phyloP scores from a whole-genome alignment of 176 grass and related monocot species.

The Bonia amplexicaulis region DNA sequence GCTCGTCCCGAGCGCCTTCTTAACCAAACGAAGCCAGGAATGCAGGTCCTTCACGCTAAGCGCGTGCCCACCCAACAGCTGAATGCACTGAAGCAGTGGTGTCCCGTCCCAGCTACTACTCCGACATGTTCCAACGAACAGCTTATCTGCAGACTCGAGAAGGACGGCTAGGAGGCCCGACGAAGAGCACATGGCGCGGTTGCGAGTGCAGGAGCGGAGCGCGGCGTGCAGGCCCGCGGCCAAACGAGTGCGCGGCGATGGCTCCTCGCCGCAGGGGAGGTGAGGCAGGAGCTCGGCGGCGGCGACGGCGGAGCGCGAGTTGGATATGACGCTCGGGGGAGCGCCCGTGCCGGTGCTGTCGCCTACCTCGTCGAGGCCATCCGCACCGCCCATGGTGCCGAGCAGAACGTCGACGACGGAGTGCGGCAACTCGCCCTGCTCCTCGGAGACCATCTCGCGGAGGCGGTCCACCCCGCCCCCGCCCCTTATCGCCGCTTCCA shows the following conservation, averaged over 20 bases:
- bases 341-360: slow-evolving; percentile 37
- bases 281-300: slow-evolving; percentile 61
- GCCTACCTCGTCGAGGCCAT: slow-evolving; percentile 47
- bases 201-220: slow-evolving; percentile 71
- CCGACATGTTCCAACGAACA: slow-evolving; percentile 42
- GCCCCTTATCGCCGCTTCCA: slow-evolving; percentile 72
- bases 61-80: slow-evolving; percentile 77
- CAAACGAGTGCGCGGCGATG: slow-evolving; percentile 76
- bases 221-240: slow-evolving; percentile 55
- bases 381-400: slow-evolving; percentile 66
- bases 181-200: slow-evolving; percentile 88
- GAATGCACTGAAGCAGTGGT: slow-evolving; percentile 65
- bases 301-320: slow-evolving; percentile 51
- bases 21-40: slow-evolving; percentile 72
- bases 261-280: slow-evolving; percentile 70
- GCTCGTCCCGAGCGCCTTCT: slow-evolving; percentile 52
- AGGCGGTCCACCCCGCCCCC: slow-evolving; percentile 45
- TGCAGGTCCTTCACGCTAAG: slow-evolving; percentile 66
- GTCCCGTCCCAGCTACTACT: slow-evolving; percentile 58
- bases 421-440: slow-evolving; percentile 47
- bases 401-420: slow-evolving; percentile 80
- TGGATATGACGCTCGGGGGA: slow-evolving; percentile 73
- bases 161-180: slow-evolving; percentile 61
- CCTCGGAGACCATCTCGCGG: slow-evolving; percentile 41
- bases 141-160: slow-evolving; percentile 60